Percentiles rank a stretch among this genome's conserved stretches.
Evolutionary conservation across 148 eudicot species (phyloP).

Genomic region (Selenicereus undatus): DNA sequence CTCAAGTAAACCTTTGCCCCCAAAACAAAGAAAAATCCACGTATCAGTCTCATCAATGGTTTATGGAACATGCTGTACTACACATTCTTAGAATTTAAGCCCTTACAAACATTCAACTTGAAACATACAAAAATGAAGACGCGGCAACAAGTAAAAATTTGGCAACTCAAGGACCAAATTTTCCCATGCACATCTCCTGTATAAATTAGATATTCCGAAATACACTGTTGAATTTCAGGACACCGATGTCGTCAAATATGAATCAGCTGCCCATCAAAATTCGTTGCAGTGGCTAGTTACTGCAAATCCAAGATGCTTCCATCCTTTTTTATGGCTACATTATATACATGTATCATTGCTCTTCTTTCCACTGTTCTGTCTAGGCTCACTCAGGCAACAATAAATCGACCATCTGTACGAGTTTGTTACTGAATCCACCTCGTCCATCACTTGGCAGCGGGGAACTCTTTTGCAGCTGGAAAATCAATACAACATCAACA

Average conservation of each 20-base stretch:
- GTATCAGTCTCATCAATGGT: background rate
- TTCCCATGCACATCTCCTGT: conserved; percentile 7
- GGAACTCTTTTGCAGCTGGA: conserved; percentile 27
- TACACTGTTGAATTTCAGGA: background rate
- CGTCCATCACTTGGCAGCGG: conserved; percentile 7
- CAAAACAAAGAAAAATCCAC: no score
- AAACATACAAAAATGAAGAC: no score
- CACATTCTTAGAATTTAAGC: no score
- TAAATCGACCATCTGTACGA: background rate
- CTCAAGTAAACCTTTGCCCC: no score
- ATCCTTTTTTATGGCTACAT: background rate
- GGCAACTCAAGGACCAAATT: no score
- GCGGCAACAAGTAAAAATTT: no score
- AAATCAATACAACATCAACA: background rate
- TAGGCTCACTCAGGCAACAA: background rate
- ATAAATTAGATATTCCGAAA: background rate
- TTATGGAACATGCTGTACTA: background rate
- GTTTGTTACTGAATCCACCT: background rate
- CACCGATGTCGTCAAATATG: background rate
- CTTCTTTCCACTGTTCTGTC: background rate
- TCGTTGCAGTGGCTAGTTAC: background rate
- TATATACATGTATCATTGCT: conserved; percentile 5
- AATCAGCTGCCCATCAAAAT: conserved; percentile 1
- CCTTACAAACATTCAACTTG: no score
- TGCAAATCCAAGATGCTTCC: background rate